These are phyloP conservation scores for Penicillium soppii DNA, from an alignment of 495 filamentous ascomycete species.

Conservation along the genomic window DNA sequence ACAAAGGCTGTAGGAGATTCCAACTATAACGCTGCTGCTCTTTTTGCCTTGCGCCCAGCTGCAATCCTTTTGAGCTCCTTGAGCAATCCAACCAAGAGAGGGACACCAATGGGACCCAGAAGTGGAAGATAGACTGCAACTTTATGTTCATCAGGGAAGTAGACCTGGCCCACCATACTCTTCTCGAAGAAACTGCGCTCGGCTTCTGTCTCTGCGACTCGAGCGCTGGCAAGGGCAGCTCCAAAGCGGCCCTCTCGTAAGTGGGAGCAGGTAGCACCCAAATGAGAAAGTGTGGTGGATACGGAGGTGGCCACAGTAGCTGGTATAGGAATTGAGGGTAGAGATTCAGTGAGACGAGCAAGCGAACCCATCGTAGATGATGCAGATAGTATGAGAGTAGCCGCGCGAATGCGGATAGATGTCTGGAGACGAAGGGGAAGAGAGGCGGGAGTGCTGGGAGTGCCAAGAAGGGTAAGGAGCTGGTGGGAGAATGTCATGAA, in stretches of 20 bases:
- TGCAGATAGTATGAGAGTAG: conserved; percentile 83
- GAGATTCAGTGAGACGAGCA: conserved; percentile 77
- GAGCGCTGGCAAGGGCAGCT: conserved; percentile 71
- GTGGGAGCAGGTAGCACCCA: conserved; percentile 72
- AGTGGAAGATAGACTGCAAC: conserved; percentile 94
- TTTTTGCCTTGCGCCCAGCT: conserved; percentile 37
- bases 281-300: conserved; percentile 70
- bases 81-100: conserved; percentile 74
- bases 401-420: conserved; percentile 76
- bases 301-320: conserved; percentile 83
- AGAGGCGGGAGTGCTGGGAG: conserved; percentile 73
- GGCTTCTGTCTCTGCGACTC: conserved; percentile 82
- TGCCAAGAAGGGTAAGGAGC: conserved; percentile 83
- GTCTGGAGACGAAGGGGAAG: conserved; percentile 84
- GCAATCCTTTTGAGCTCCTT: conserved; percentile 70
- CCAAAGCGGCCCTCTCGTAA: conserved; percentile 65
- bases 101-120: conserved; percentile 88
- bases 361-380: conserved; percentile 93
- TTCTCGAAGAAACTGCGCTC: conserved; percentile 98
- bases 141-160: conserved; percentile 98
- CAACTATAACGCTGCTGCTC: not conserved
- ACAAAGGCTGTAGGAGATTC: not conserved
- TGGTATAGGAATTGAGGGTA: conserved; percentile 90
- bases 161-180: conserved; percentile 97
- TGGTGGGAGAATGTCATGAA: conserved; percentile 91